Percentiles rank a stretch among this genome's conserved stretches.
Conservation (phyloP, 1,284 basidiomycete species). For the Ustilago trichophora region DNA sequence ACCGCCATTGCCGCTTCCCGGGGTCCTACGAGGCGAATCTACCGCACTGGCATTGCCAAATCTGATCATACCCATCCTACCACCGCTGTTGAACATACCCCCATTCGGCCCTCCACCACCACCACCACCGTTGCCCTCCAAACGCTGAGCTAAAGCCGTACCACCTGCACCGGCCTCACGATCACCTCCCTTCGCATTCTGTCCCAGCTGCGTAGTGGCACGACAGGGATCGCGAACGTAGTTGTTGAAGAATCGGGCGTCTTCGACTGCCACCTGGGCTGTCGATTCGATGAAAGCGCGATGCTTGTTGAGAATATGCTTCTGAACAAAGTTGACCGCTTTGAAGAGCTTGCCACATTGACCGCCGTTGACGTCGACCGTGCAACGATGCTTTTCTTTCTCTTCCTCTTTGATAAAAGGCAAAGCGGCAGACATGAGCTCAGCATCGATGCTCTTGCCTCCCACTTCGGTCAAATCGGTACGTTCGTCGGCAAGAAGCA, state of each 20-base stretch:
- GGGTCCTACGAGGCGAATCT: conserved; percentile 31
- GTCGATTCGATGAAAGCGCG: conserved; percentile 35
- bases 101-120: not conserved
- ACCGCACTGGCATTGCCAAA: conserved; percentile 34
- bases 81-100: conserved; percentile 28
- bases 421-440: conserved; percentile 42
- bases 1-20: not conserved
- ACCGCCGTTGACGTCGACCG: conserved; percentile 31
- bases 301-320: conserved; percentile 64
- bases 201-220: conserved; percentile 17
- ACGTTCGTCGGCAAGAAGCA: conserved; percentile 40
- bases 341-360: conserved; percentile 63
- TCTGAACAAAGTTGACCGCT: conserved; percentile 56
- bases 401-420: conserved; percentile 53
- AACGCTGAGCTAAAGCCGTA: conserved; percentile 7
- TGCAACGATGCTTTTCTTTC: conserved; percentile 59
- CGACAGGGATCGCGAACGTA: conserved; percentile 54
- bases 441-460: conserved; percentile 37
- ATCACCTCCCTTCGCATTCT: not conserved
- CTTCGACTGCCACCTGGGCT: conserved; percentile 16
- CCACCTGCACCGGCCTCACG: conserved; percentile 2
- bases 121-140: conserved; percentile 9
- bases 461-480: conserved; percentile 47
- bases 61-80: conserved; percentile 41
- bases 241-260: conserved; percentile 44